Evolutionary conservation across 148 eudicot species (phyloP).

Genomic region (Polygonum aviculare): DNA sequence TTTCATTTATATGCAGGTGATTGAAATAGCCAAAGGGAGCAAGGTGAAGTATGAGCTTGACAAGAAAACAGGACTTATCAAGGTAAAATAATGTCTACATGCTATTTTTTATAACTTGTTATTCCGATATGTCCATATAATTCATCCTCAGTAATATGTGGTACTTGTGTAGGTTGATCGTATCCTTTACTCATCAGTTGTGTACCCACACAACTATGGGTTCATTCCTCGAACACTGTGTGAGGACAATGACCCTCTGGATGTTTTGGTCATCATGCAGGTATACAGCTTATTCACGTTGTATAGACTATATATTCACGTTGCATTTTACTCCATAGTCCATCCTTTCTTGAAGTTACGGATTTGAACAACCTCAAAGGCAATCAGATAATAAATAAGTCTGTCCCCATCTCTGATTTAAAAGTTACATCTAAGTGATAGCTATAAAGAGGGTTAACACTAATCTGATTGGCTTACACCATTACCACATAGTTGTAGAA

Average conservation of each 20-base stretch:
- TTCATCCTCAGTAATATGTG: not conserved
- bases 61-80: slow-evolving; percentile 74
- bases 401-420: not conserved
- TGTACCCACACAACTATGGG: slow-evolving; percentile 76
- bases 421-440: not conserved
- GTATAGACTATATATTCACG: not conserved
- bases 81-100: slow-evolving; percentile 28
- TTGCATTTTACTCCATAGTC: not conserved
- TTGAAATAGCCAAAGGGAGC: slow-evolving; percentile 71
- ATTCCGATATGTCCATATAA: not conserved
- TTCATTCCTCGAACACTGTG: slow-evolving; percentile 74
- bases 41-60: slow-evolving; percentile 82
- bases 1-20: slow-evolving; percentile 38
- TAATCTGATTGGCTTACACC: not conserved
- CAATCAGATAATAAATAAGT: not conserved
- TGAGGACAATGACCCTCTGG: slow-evolving; percentile 75
- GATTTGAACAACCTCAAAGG: not conserved
- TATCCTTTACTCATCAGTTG: slow-evolving; percentile 73
- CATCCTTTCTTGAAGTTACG: not conserved
- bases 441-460: not conserved
- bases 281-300: slow-evolving; percentile 18
- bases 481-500: not conserved
- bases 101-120: not conserved
- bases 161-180: slow-evolving; percentile 62
- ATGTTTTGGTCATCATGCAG: slow-evolving; percentile 86